Base-by-base conservation (phyloP, 2,329 filamentous ascomycete species). In the Lojkania enalia region DNA sequence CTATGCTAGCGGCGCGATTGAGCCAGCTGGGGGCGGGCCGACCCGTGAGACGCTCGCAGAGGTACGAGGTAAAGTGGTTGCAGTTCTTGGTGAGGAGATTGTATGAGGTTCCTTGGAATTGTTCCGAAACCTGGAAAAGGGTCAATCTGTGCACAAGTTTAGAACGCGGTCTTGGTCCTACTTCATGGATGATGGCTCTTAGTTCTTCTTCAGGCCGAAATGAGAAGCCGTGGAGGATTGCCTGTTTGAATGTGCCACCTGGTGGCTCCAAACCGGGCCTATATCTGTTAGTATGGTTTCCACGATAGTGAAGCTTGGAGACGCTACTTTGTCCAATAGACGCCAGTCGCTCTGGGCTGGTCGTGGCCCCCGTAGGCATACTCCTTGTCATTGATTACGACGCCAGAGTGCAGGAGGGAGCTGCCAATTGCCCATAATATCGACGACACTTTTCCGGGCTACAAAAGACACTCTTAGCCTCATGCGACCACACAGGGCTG, bases 301-400 rank as follows among this genome's bases (percentile, higher is more conserved):
- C 20, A 11, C 13, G n/a, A 4, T 29, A 7, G 15, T 18, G 18
- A 11, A 12, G 16, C n/a, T 19, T 35, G 21, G 15, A 11, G 35
- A 51, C 77, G 12, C n/a, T 46, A 60, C 58, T 67, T 83, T 13
- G 88, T 92, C 83, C 84, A 90, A 73, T 94, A 95, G 6, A 95
- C 88, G 37, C 89, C 89, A 3, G 87, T 92, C 44, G 85, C 69
- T 18, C 81, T 80, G 38, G 74, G 80, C 56, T 80, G 81, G 62
- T 88, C 83, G 66, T 95, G 89, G 1, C 89, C 89, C 32, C 89
- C 89, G 61, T 89, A 95, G 16, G 89, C 89, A 65, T 94, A 95
- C 74, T 95, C 89, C 52, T 77, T 81, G 55, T 85, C 82, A 64
- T 85, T 85, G 70, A 94, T 88, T 30, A 90, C 87, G 42, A 95